phyloP scores from a whole-genome alignment of 2,329 filamentous ascomycete species.

The Plectosphaerella sp. region DNA sequence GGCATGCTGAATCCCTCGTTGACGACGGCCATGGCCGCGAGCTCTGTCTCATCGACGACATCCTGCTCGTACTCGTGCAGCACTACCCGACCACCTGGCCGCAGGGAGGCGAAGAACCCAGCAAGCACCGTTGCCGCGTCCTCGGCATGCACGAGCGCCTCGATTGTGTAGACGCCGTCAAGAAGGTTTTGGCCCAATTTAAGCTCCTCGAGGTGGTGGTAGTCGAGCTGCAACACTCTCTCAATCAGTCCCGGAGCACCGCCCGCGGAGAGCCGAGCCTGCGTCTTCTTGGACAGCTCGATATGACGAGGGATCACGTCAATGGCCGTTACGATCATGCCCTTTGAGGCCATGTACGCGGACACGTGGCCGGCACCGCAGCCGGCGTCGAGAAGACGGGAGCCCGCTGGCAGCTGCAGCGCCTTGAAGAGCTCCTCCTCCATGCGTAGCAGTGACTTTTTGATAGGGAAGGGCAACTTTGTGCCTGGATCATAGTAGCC shows the following conservation, averaged over 20 bases:
- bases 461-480: slow-evolving; percentile 43
- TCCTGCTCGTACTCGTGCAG: slow-evolving; percentile 44
- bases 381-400: slow-evolving; percentile 46
- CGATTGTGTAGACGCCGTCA: slow-evolving; percentile 52
- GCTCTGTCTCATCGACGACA: slow-evolving; percentile 13
- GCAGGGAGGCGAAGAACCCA: slow-evolving; percentile 42
- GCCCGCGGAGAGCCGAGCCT: slow-evolving; percentile 18
- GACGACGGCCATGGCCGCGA: slow-evolving; percentile 26
- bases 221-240: slow-evolving; percentile 37
- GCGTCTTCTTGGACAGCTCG: slow-evolving; percentile 29
- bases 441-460: slow-evolving; percentile 38
- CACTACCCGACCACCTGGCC: slow-evolving; percentile 40
- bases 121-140: slow-evolving; percentile 36
- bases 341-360: slow-evolving; percentile 37
- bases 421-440: slow-evolving; percentile 39
- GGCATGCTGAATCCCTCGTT: slow-evolving; percentile 43
- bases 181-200: slow-evolving; percentile 20
- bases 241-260: slow-evolving; percentile 30
- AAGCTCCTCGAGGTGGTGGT: slow-evolving; percentile 40
- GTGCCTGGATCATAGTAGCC: slow-evolving; percentile 40
- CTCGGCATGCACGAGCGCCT: slow-evolving; percentile 50
- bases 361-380: slow-evolving; percentile 47
- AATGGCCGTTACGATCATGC: slow-evolving; percentile 37
- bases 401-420: slow-evolving; percentile 30
- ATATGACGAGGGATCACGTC: slow-evolving; percentile 46